Percentiles rank a stretch among this genome's conserved stretches.
phyloP scores from a whole-genome alignment of 2,329 filamentous ascomycete genomes.

The Cladosporium sp. region DNA sequence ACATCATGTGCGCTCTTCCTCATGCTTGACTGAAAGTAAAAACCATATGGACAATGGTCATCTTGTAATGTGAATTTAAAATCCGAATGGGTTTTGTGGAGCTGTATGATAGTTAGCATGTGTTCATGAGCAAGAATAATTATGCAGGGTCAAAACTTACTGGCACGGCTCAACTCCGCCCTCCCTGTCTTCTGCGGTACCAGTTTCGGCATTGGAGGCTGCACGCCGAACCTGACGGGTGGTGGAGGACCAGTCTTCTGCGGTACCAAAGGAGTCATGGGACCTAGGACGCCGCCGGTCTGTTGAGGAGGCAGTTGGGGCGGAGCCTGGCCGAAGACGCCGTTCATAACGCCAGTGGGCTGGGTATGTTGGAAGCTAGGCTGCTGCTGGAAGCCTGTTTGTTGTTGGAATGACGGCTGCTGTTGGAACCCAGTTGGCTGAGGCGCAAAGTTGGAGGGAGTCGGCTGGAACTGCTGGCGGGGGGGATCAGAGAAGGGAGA shows the following conservation, averaged over 20 bases:
- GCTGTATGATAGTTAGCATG: conserved; percentile 41
- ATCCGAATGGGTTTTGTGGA: conserved; percentile 67
- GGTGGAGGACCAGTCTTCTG: conserved; percentile 85
- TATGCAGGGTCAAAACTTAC: conserved; percentile 61
- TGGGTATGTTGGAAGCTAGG: conserved; percentile 38
- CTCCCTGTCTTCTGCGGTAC: conserved; percentile 81
- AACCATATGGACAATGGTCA: not conserved
- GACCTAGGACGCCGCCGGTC: conserved; percentile 40
- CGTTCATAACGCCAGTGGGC: conserved; percentile 33
- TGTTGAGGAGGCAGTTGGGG: conserved; percentile 57
- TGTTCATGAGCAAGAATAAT: conserved; percentile 6
- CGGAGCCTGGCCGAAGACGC: conserved; percentile 42
- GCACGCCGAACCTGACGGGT: conserved; percentile 81
- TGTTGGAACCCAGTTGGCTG: conserved; percentile 48
- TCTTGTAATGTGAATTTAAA: conserved; percentile 36
- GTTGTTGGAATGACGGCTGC: conserved; percentile 14
- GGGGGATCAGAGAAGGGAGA: conserved; percentile 56
- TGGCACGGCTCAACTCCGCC: conserved; percentile 90
- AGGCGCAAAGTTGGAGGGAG: conserved; percentile 31
- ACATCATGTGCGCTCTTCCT: not conserved
- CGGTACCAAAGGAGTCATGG: conserved; percentile 58
- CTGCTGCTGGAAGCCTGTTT: conserved; percentile 47
- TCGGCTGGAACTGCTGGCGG: conserved; percentile 36
- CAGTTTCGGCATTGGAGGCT: conserved; percentile 68
- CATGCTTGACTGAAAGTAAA: not conserved